Base-by-base conservation (phyloP, 83 land plant species). In the Diphasiastrum complanatum region DNA sequence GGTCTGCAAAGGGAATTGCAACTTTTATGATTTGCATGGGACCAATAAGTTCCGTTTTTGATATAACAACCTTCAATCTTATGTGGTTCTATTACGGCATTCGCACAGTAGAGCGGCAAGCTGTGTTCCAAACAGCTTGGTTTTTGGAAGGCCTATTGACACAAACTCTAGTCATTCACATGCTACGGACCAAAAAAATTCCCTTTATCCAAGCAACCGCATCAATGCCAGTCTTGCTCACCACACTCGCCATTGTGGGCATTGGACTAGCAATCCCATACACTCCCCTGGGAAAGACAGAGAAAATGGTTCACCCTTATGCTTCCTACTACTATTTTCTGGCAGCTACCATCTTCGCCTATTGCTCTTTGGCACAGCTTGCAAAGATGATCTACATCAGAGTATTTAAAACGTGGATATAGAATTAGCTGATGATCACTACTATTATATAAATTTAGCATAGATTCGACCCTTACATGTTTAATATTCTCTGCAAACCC, bases 121-220 rank as follows among this genome's bases (percentile, higher is more conserved):
- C 40, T 2, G 70, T 77, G 46, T 73, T 81, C 61, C 77, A 58
- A 33, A 55, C 84, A 18, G 80, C 78, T 27, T 70, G 77, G 72
- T 81, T 81, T 41, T 50, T 77, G 18, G 81, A 77, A 59, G 84
- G 84, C 6, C 70, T 81, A 18, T 68, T 81, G 11, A 74, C 74
- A 72, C 84, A 81, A 35, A 70, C 69, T 4, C 65, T 81, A 47
- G 66, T 81, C 38, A 67, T 77, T 55, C 81, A 81, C 68, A 33
- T 77, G 71, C 63, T 77, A 18, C 67, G 81, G 38, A 81, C 84
- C 8, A 69, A 70, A 45, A 77, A 72, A 52, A 74, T 81, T 31
- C 84, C 80, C 0, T 77, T 81, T 37, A 52, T 77, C 45, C 84
- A 81, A 52, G 75, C 63, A 36, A 47, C 48, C 6, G 84, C 84